Base-by-base conservation (phyloP, 768 basidiomycete species). In the Tricholomella constricta region DNA sequence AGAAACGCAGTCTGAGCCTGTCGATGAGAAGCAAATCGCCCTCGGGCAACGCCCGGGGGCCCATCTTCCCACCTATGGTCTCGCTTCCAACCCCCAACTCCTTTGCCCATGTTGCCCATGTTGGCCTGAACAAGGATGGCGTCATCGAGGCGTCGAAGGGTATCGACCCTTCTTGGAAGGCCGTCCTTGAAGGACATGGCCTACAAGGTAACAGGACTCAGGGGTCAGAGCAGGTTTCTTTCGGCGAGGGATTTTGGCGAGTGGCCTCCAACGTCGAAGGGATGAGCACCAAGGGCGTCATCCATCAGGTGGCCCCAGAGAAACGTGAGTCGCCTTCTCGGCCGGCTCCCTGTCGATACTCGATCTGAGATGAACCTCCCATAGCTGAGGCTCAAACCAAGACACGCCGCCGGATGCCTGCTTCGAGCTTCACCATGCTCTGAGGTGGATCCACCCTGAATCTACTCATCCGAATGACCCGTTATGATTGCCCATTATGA, bases 61-160 rank as follows among this genome's bases (percentile, higher is more conserved):
- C 63, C 17, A 65, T 78, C 52, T 66, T 72, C 9, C 65, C 73
- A 3, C 67, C 73, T 8, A 70, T 81, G 70, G 82, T 88, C 57
- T 86, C 86, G 12, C 63, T 76, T 15, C 86, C 86, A 0, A 68
- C 77, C 0, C 77, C 81, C 4, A 75, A 82, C 51, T 82, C 86
- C 19, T 88, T 88, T 65, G 78, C 80, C 51, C 86, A 89, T 60
- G 73, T 86, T 48, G 77, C 81, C 19, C 87, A 88, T 63, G 78
- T 88, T 45, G 85, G 85, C 7, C 67, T 85, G 44, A 78, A 77
- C 59, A 70, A 69, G 48, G 70, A 75, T 7, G 82, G 81, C 4
- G 66, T 69, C 48, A 73, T 83, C 57, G 82, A 84, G 67, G 73
- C 79, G 8, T 80, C 79, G 41, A 76, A 75, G 44, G 78, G 76